Percentiles rank a stretch among this genome's conserved stretches.
Evolutionary conservation across 306 rosid species (phyloP).

Genomic region (Alnus glutinosa): DNA sequence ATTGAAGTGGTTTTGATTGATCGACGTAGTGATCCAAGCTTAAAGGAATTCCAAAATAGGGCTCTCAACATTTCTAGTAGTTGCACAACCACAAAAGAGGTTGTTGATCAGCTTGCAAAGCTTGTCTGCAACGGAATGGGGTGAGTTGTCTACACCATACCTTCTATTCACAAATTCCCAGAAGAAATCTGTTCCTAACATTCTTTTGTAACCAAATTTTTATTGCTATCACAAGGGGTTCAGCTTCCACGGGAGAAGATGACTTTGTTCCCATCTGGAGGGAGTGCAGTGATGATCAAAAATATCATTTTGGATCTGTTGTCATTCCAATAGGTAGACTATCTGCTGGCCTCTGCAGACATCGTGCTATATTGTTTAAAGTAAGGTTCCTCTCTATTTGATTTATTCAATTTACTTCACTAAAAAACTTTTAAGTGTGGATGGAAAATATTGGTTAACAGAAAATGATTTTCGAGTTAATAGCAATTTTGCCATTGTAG

Average conservation of each 20-base stretch:
- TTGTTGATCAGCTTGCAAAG: slow-evolving; percentile 90
- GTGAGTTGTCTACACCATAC: slow-evolving; percentile 54
- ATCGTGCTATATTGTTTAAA: slow-evolving; percentile 91
- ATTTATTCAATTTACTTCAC: not conserved
- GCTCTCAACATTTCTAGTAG: slow-evolving; percentile 58
- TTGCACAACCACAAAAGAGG: slow-evolving; percentile 76
- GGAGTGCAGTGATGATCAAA: slow-evolving; percentile 77
- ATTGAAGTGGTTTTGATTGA: slow-evolving; percentile 89
- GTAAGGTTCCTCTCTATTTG: slow-evolving; percentile 51
- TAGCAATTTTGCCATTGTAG: too few species aligned
- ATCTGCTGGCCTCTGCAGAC: slow-evolving; percentile 92
- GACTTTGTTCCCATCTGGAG: slow-evolving; percentile 68
- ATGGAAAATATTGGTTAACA: too few species aligned
- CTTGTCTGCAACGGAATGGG: slow-evolving; percentile 89
- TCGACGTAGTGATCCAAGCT: slow-evolving; percentile 67
- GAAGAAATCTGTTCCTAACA: slow-evolving; percentile 29
- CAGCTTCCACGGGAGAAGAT: slow-evolving; percentile 76
- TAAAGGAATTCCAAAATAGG: slow-evolving; percentile 83
- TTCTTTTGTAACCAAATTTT: slow-evolving; percentile 42
- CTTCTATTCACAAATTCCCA: slow-evolving; percentile 27
- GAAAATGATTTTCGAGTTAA: too few species aligned
- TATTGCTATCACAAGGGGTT: slow-evolving; percentile 76
- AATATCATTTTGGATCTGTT: slow-evolving; percentile 85
- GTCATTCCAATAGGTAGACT: slow-evolving; percentile 95
- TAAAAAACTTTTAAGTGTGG: slow-evolving; percentile 14